Percentiles rank a stretch among this genome's conserved stretches.
Evolutionary conservation across 495 filamentous ascomycete genomes (phyloP).

Genomic region (Aspergillus steynii): DNA sequence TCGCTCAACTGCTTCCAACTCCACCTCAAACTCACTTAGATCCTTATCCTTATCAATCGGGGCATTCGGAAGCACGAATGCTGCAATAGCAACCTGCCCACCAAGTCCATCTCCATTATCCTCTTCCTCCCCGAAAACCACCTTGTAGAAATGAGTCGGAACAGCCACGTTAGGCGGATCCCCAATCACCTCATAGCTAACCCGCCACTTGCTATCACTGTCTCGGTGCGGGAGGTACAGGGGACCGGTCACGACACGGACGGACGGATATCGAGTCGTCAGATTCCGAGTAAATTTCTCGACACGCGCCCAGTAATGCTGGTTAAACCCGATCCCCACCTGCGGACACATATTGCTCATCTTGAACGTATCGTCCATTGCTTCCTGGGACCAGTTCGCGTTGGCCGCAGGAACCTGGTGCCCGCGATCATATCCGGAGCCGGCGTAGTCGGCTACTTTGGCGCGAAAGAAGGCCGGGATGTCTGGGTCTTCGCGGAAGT

Average conservation of each 20-base stretch:
- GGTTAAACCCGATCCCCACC: conserved; percentile 95
- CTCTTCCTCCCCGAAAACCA: conserved; percentile 88
- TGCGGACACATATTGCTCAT: conserved; percentile 97
- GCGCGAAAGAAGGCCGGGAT: conserved; percentile 88
- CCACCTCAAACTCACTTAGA: conserved; percentile 90
- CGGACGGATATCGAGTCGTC: conserved; percentile 74
- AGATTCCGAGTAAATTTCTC: conserved; percentile 92
- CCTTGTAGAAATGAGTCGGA: conserved; percentile 98
- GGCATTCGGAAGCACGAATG: conserved; percentile 94
- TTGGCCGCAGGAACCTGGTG: conserved; percentile 91
- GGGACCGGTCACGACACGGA: conserved; percentile 90
- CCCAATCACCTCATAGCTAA: conserved; percentile 93
- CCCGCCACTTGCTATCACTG: conserved; percentile 89
- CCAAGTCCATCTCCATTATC: conserved; percentile 37
- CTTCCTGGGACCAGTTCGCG: conserved; percentile 91
- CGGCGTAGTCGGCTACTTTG: conserved; percentile 86
- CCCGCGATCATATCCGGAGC: conserved; percentile 75
- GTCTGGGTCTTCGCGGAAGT: conserved; percentile 76
- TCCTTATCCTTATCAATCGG: conserved; percentile 83
- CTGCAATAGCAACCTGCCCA: conserved; percentile 86
- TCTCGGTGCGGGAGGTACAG: conserved; percentile 85
- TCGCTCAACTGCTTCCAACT: conserved; percentile 85
- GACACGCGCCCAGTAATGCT: conserved; percentile 98
- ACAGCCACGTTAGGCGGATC: conserved; percentile 92
- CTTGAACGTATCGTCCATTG: conserved; percentile 91